Evolutionary conservation across 2,329 filamentous ascomycete species (phyloP).

Genomic region (Achaetomium macrosporum): DNA sequence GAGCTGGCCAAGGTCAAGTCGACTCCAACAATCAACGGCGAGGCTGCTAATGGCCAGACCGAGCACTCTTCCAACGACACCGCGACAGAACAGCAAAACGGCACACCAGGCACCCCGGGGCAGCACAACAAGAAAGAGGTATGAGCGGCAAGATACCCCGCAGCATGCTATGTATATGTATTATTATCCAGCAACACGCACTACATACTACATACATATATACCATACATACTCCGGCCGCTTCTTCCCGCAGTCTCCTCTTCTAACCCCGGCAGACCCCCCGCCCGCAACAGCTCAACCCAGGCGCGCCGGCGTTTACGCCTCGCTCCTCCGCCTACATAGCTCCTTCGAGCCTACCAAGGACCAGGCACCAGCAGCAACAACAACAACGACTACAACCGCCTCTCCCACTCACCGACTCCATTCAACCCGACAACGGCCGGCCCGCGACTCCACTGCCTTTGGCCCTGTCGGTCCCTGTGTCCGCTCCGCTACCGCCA

Average conservation of each 20-base stretch:
- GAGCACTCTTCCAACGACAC: constrained; percentile 22
- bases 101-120: constrained; percentile 28
- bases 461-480: not conserved
- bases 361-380: constrained; percentile 1
- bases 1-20: constrained; percentile 33
- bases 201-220: constrained; percentile 10
- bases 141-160: constrained; percentile 31
- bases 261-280: constrained; percentile 27
- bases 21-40: constrained; percentile 5
- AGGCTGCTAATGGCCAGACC: constrained; percentile 11
- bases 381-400: constrained; percentile 19
- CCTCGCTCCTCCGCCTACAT: constrained; percentile 33
- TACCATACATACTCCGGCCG: constrained; percentile 31
- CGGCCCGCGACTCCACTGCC: constrained; percentile 3
- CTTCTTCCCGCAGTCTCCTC: constrained; percentile 24
- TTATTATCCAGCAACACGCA: not conserved
- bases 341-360: constrained; percentile 9
- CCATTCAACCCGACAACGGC: constrained; percentile 2
- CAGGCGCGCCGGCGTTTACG: constrained; percentile 50
- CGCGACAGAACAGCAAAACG: constrained; percentile 6
- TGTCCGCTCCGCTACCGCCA: not conserved
- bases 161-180: constrained; percentile 30
- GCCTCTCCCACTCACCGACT: not conserved
- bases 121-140: constrained; percentile 45
- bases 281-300: constrained; percentile 41